A percentile compares a stretch with the other conserved stretches of the same genome.
phyloP scores from a whole-genome alignment of 108 stramenopile genomes.

The Hondaea fermentalgiana region DNA sequence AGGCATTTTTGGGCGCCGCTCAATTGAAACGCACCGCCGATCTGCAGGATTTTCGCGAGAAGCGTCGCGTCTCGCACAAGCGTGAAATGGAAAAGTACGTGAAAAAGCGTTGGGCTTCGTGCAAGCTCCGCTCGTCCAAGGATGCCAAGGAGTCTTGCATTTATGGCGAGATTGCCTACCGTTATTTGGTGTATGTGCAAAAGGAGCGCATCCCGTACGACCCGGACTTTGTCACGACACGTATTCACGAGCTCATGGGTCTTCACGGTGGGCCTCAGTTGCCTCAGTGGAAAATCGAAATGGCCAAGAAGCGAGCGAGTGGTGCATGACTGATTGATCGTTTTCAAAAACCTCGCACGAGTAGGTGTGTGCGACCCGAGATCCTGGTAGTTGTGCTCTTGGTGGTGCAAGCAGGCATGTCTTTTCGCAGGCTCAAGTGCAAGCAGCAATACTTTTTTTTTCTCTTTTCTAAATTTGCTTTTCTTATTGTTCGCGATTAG shows the following conservation, averaged over 20 bases:
- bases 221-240: background rate
- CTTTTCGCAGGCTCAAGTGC: too few relatives aligned
- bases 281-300: slow-evolving; percentile 13
- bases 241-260: background rate
- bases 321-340: background rate
- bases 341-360: background rate
- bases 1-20: background rate
- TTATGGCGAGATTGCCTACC: background rate
- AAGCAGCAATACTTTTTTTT: too few relatives aligned
- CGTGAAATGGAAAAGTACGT: slow-evolving; percentile 15
- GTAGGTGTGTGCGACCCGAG: background rate
- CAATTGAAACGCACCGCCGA: background rate
- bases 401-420: background rate
- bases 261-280: background rate
- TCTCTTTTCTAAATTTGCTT: too few relatives aligned
- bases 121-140: background rate
- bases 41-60: background rate
- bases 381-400: background rate
- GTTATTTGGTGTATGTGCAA: background rate
- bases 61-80: background rate
- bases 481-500: too few relatives aligned
- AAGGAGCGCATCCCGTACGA: slow-evolving; percentile 2
- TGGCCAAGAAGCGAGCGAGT: background rate
- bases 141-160: slow-evolving; percentile 10
- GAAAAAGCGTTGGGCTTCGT: background rate